These are phyloP conservation scores for Martiniozyma asiatica DNA, from an alignment of 1,139 yeast genomes.

Conservation along the genomic window DNA sequence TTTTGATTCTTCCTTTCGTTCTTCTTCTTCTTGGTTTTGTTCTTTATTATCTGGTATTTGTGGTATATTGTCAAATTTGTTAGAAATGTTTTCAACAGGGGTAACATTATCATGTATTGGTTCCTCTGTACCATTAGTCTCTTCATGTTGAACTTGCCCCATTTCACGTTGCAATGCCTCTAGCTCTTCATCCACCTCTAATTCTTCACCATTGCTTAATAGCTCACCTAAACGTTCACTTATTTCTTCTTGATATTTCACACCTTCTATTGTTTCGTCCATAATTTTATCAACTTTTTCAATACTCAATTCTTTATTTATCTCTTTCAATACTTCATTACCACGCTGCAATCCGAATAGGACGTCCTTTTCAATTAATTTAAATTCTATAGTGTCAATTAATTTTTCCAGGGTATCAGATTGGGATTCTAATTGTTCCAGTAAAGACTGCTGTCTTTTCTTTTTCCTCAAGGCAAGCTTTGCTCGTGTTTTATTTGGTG, in stretches of 20 bases:
- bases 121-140: too few relatives aligned
- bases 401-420: conserved; percentile 64
- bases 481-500: conserved; percentile 40
- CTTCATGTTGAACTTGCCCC: too few relatives aligned
- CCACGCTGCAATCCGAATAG: conserved; percentile 72
- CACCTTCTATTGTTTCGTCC: conserved; percentile 79
- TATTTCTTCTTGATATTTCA: conserved; percentile 57
- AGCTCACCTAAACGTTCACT: conserved; percentile 31
- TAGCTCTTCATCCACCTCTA: conserved; percentile 57
- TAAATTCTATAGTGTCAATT: conserved; percentile 73
- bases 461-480: conserved; percentile 61
- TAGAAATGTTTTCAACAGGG: not conserved
- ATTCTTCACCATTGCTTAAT: conserved; percentile 46
- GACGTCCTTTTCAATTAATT: conserved; percentile 78
- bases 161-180: conserved; percentile 35
- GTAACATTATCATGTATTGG: too few relatives aligned
- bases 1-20: conserved; percentile 12
- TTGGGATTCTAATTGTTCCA: conserved; percentile 64
- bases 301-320: conserved; percentile 67
- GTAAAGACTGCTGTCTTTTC: conserved; percentile 66
- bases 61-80: conserved; percentile 9
- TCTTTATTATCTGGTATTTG: conserved; percentile 23
- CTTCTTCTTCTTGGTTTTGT: conserved; percentile 19
- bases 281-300: conserved; percentile 71
- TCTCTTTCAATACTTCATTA: conserved; percentile 55